Conservation (phyloP, 1,284 basidiomycete genomes). For the Leccinum subrobustum region DNA sequence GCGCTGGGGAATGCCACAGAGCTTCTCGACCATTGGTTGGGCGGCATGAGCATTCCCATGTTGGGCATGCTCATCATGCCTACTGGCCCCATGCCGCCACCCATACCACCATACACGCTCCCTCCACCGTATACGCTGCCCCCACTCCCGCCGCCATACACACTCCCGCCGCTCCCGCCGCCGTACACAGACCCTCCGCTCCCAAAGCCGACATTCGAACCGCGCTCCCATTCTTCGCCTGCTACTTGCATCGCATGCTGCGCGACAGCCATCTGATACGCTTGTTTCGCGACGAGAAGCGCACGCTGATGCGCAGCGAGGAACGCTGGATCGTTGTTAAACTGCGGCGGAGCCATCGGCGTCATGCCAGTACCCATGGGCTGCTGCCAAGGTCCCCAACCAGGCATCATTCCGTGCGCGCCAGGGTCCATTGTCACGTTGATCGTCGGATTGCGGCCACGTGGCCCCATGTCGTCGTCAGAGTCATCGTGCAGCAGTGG, state of each 20-base stretch:
- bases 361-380: conserved; percentile 27
- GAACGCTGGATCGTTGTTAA: conserved; percentile 42
- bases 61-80: conserved; percentile 44
- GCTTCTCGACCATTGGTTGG: conserved; percentile 40
- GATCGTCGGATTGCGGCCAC: conserved; percentile 29
- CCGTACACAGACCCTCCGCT: conserved; percentile 34
- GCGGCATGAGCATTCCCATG: conserved; percentile 39
- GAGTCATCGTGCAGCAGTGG: conserved; percentile 55
- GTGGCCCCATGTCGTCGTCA: conserved; percentile 42
- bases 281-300: too few relatives aligned
- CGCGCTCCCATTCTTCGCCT: conserved; percentile 6
- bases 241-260: too few relatives aligned
- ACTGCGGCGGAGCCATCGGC: conserved; percentile 31
- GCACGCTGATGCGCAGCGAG: too few relatives aligned
- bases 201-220: neutral
- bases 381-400: conserved; percentile 32
- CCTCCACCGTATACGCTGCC: conserved; percentile 35
- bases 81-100: conserved; percentile 29
- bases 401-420: conserved; percentile 31
- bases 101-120: conserved; percentile 41
- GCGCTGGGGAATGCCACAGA: conserved; percentile 49
- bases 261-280: too few relatives aligned
- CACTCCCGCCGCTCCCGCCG: conserved; percentile 33
- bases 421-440: conserved; percentile 46
- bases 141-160: conserved; percentile 36